Percentiles rank a stretch among this genome's conserved stretches.
Evolutionary conservation across 495 filamentous ascomycete genomes (phyloP).

Genomic region (Hyaloscypha finlandica): DNA sequence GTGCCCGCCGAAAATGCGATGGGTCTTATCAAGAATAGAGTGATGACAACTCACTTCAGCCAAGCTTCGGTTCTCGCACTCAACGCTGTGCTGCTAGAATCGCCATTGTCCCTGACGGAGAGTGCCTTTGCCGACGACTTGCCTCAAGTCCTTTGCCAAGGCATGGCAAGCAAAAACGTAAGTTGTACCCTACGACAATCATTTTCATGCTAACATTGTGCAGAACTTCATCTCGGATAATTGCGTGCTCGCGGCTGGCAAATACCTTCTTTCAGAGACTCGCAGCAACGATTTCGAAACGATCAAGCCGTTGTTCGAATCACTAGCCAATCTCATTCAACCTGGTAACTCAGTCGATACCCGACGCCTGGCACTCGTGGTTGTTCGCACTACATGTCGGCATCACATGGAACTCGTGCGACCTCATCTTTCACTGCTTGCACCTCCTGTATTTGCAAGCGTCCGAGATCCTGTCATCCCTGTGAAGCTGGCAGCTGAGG

Average conservation of each 20-base stretch:
- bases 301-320: slow-evolving; percentile 76
- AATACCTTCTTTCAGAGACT: slow-evolving; percentile 74
- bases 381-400: slow-evolving; percentile 81
- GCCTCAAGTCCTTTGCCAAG: slow-evolving; percentile 73
- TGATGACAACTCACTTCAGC: slow-evolving; percentile 70
- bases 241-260: slow-evolving; percentile 90
- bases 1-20: slow-evolving; percentile 66
- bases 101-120: slow-evolving; percentile 65
- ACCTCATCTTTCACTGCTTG: slow-evolving; percentile 76
- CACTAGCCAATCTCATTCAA: slow-evolving; percentile 69
- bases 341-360: slow-evolving; percentile 79
- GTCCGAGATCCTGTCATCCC: slow-evolving; percentile 95
- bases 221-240: slow-evolving; percentile 86
- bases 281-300: slow-evolving; percentile 63
- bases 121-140: slow-evolving; percentile 68
- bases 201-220: slow-evolving; percentile 3
- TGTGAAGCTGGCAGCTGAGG: slow-evolving; percentile 92
- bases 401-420: slow-evolving; percentile 72
- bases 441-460: slow-evolving; percentile 81
- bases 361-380: slow-evolving; percentile 84
- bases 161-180: slow-evolving; percentile 74
- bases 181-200: slow-evolving; percentile 21
- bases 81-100: slow-evolving; percentile 84
- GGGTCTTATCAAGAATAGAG: slow-evolving; percentile 76
- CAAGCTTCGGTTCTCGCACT: slow-evolving; percentile 72